Percentiles rank a stretch among this genome's conserved stretches.
Conservation (phyloP, 352 stramenopile genomes). For the Globisporangium polare region DNA sequence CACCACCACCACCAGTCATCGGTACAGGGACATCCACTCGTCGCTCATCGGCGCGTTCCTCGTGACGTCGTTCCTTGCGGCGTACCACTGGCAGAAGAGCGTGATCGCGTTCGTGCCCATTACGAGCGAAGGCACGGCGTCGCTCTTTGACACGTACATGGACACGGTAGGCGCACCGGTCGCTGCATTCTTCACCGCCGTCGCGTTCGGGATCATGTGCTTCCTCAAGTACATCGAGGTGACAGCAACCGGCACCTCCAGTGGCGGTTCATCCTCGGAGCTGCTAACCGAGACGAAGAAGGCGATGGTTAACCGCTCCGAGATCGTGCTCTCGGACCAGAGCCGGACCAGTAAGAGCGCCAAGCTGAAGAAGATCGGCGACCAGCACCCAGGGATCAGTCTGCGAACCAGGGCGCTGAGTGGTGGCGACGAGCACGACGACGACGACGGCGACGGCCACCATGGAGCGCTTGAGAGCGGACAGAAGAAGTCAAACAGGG, state of each 20-base stretch:
- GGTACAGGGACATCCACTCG: constrained; percentile 23
- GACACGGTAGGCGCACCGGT: constrained; percentile 34
- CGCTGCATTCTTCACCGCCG: constrained; percentile 43
- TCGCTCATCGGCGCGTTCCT: constrained; percentile 46
- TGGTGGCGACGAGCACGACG: constrained; percentile 21
- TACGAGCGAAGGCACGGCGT: constrained; percentile 12
- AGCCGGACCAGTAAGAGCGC: not conserved
- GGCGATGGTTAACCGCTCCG: not conserved
- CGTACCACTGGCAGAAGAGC: constrained; percentile 76
- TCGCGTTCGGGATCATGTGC: constrained; percentile 52
- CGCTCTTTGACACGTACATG: constrained; percentile 58
- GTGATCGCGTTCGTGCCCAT: constrained; percentile 36
- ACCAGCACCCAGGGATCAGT: constrained; percentile 4
- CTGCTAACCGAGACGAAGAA: constrained; percentile 4
- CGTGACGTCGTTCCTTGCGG: constrained; percentile 57
- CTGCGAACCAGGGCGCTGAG: constrained; percentile 9
- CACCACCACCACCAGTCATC: not conserved
- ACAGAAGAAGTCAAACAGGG: constrained; percentile 13
- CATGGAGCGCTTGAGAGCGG: constrained; percentile 6
- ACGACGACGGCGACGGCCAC: constrained; percentile 10
- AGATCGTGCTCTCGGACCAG: constrained; percentile 8
- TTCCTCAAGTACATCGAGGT: constrained; percentile 45
- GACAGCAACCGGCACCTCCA: not conserved
- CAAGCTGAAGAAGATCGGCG: constrained; percentile 6
- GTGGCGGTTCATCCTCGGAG: not conserved